phyloP scores from a whole-genome alignment of 1,284 basidiomycete species.

The Puccinia novopanici region DNA sequence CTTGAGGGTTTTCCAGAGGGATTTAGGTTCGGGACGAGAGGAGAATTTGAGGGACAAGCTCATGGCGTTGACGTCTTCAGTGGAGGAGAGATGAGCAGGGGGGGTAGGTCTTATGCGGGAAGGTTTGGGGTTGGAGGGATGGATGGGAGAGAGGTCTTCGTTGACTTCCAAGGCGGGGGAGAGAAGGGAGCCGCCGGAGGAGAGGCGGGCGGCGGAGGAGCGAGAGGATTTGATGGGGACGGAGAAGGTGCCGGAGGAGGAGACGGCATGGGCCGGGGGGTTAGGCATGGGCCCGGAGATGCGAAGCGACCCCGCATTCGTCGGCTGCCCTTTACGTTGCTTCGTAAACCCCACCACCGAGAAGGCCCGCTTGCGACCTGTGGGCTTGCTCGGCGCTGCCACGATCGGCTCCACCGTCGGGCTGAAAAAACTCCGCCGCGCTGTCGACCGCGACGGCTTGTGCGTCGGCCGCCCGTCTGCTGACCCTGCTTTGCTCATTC shows the following conservation, averaged over 20 bases:
- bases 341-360: slow-evolving; percentile 14
- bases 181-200: background rate
- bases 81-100: background rate
- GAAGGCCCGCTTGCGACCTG: slow-evolving; percentile 23
- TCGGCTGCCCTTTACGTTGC: background rate
- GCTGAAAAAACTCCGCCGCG: background rate
- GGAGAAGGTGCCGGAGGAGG: slow-evolving; percentile 5
- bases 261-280: background rate
- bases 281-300: background rate
- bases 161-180: slow-evolving; percentile 5
- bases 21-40: slow-evolving; percentile 9
- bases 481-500: background rate
- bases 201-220: background rate
- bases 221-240: background rate
- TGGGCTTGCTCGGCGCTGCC: background rate
- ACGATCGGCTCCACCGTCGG: background rate
- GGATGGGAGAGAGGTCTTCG: slow-evolving; percentile 3
- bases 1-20: slow-evolving; percentile 31
- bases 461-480: background rate
- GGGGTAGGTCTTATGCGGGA: background rate
- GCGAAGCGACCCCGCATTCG: background rate
- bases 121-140: background rate
- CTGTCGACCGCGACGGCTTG: too few relatives aligned
- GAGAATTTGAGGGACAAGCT: background rate
- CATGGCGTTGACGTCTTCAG: background rate